Percentiles rank a stretch among this genome's conserved stretches.
Conservation (phyloP, 805 yeast genomes). For the Hanseniaspora hatyaiensis region DNA sequence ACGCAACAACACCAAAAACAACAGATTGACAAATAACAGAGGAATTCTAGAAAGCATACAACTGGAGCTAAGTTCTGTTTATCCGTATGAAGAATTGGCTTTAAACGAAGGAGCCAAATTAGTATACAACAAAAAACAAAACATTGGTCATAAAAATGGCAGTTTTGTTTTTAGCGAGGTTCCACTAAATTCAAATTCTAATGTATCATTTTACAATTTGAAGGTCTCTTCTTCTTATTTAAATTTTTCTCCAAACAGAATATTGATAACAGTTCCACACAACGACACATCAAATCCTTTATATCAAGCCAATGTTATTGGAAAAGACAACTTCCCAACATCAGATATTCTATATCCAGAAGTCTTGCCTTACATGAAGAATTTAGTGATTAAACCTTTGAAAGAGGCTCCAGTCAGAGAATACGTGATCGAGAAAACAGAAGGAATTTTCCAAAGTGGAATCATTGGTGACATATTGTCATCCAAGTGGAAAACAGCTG, state of each 20-base stretch:
- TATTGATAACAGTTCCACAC: slow-evolving; percentile 21
- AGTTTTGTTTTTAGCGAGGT: slow-evolving; percentile 24
- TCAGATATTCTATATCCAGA: slow-evolving; percentile 27
- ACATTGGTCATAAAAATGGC: slow-evolving; percentile 21
- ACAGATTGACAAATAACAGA: slow-evolving; percentile 9
- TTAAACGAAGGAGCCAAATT: no score
- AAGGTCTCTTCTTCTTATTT: slow-evolving; percentile 26
- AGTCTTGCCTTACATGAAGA: slow-evolving; percentile 22
- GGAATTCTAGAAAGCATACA: slow-evolving; percentile 21
- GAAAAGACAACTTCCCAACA: slow-evolving; percentile 29
- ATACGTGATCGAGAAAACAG: slow-evolving; percentile 28
- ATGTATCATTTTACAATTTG: slow-evolving; percentile 25
- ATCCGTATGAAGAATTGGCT: slow-evolving; percentile 17
- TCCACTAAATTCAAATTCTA: slow-evolving; percentile 24
- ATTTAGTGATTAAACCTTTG: slow-evolving; percentile 23
- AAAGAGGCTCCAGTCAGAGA: slow-evolving; percentile 27
- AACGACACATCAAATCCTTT: slow-evolving; percentile 16
- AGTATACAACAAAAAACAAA: slow-evolving; percentile 13
- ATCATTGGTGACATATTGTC: slow-evolving; percentile 30
- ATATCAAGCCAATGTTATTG: slow-evolving; percentile 27
- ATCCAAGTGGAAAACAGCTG: slow-evolving; percentile 30
- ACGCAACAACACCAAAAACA: slow-evolving; percentile 8
- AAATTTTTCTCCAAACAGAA: slow-evolving; percentile 29
- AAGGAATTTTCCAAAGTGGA: slow-evolving; percentile 30
- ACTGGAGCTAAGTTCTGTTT: slow-evolving; percentile 25